Percentiles rank a stretch among this genome's conserved stretches.
Evolutionary conservation across 2,329 filamentous ascomycete species (phyloP).

Genomic region (Sarocladiaceae sp.): DNA sequence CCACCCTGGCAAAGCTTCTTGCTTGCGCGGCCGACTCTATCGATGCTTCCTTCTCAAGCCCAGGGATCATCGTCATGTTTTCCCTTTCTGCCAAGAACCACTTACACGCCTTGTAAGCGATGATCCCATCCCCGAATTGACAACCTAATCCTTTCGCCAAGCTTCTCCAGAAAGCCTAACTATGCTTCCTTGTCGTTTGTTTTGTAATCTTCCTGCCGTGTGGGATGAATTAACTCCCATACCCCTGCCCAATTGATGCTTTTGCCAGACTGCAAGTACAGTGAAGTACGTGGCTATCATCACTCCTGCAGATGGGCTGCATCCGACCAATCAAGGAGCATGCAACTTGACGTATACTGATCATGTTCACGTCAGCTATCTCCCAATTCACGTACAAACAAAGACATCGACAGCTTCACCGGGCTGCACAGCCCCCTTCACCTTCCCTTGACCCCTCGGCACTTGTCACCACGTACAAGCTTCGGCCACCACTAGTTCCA

Average conservation of each 20-base stretch:
- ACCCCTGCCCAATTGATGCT: too few relatives aligned
- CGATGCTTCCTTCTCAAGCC: neutral
- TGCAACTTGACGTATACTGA: too few relatives aligned
- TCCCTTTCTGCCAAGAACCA: neutral
- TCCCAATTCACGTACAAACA: too few relatives aligned
- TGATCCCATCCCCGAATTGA: too few relatives aligned
- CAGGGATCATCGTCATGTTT: neutral
- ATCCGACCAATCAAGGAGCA: too few relatives aligned
- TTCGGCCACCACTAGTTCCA: conserved; percentile 1
- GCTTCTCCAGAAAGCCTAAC: neutral
- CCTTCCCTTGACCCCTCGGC: neutral
- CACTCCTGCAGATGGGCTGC: neutral
- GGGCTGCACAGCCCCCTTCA: neutral
- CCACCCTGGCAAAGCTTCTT: too few relatives aligned
- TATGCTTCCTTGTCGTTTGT: neutral
- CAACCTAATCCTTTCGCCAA: neutral
- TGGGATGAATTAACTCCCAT: too few relatives aligned
- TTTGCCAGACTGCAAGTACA: too few relatives aligned
- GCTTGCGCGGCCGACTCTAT: too few relatives aligned
- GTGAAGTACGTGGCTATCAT: neutral
- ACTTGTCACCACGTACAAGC: conserved; percentile 1
- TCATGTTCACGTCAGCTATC: too few relatives aligned
- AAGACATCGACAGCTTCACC: too few relatives aligned
- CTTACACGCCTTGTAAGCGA: neutral
- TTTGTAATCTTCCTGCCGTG: neutral